These are phyloP conservation scores for Butyriboletus loyo DNA, from an alignment of 768 basidiomycete genomes.

Conservation along the genomic window DNA sequence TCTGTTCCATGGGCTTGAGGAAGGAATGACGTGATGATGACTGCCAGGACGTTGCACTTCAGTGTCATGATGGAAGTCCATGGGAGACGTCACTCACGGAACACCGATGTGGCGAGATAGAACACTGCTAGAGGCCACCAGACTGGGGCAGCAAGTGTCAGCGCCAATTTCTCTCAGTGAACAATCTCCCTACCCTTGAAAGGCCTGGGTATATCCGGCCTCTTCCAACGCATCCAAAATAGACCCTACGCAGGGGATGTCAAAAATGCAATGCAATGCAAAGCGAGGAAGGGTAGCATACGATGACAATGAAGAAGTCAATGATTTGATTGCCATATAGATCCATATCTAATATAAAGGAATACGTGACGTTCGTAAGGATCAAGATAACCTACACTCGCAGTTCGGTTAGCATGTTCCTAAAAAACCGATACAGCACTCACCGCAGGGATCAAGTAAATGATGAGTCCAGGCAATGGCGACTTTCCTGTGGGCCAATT, in stretches of 20 bases:
- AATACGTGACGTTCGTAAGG: conserved; percentile 49
- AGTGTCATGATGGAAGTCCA: neutral
- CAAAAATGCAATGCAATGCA: conserved; percentile 25
- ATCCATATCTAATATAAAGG: conserved; percentile 59
- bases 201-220: conserved; percentile 45
- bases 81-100: conserved; percentile 38
- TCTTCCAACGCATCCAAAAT: conserved; percentile 53
- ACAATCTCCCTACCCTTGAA: conserved; percentile 42
- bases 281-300: conserved; percentile 25
- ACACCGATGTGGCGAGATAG: conserved; percentile 48
- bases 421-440: conserved; percentile 2
- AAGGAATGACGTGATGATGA: conserved; percentile 56
- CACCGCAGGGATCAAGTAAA: conserved; percentile 53
- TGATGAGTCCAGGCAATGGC: conserved; percentile 52
- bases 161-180: neutral
- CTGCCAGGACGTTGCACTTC: conserved; percentile 21
- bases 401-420: neutral
- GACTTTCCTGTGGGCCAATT: conserved; percentile 61
- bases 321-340: conserved; percentile 50
- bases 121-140: conserved; percentile 57
- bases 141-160: conserved; percentile 30
- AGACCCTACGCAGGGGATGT: conserved; percentile 37
- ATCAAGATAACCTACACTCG: conserved; percentile 47
- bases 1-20: conserved; percentile 54
- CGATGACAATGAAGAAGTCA: conserved; percentile 53